A percentile compares a stretch with the other conserved stretches of the same genome.
phyloP scores from a whole-genome alignment of 2,329 filamentous ascomycete species.

The Cytospora piceicola region DNA sequence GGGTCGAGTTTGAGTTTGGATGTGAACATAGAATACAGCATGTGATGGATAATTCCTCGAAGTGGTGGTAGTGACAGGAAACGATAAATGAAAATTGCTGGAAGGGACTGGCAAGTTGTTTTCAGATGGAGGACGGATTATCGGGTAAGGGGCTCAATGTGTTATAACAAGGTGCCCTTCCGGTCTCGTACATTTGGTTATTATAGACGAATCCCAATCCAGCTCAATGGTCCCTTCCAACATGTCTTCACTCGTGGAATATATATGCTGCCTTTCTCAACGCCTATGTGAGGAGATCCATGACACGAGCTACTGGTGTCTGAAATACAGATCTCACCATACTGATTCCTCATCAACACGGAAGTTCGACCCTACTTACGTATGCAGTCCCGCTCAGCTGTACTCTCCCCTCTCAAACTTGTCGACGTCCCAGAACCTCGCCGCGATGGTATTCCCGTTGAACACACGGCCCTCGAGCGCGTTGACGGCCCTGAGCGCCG shows the following conservation, averaged over 20 bases:
- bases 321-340: constrained; percentile 25
- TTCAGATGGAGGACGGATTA: neutral
- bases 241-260: neutral
- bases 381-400: constrained; percentile 34
- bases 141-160: neutral
- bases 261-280: neutral
- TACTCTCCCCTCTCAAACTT: constrained; percentile 76
- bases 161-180: neutral
- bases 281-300: neutral
- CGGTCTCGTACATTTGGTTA: constrained; percentile 19
- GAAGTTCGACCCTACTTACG: neutral
- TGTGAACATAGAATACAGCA: constrained; percentile 10
- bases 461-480: constrained; percentile 86
- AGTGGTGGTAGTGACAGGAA: neutral
- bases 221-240: constrained; percentile 18
- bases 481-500: constrained; percentile 86
- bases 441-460: constrained; percentile 82
- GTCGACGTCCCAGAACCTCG: constrained; percentile 79
- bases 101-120: constrained; percentile 12
- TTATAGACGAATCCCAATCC: constrained; percentile 12
- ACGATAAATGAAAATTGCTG: constrained; percentile 5
- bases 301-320: neutral
- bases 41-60: constrained; percentile 18
- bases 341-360: constrained; percentile 4
- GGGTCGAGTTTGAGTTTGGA: constrained; percentile 19